phyloP scores from a whole-genome alignment of 208 protist species.

The Angomonas deanei region DNA sequence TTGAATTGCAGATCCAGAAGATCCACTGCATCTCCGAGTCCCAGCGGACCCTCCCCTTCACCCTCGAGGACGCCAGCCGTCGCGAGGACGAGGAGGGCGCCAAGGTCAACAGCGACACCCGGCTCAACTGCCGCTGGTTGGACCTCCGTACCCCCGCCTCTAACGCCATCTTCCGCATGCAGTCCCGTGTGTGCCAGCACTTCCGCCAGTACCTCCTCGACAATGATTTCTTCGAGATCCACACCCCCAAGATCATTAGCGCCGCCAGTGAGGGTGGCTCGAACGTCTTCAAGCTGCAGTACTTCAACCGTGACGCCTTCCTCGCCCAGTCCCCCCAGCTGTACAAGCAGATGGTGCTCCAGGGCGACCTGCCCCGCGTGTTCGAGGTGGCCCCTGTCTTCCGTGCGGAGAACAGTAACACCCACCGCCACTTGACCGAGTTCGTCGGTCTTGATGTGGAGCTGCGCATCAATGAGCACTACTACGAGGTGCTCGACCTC shows the following conservation, averaged over 20 bases:
- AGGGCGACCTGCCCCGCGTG: conserved; percentile 92
- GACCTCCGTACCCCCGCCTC: conserved; percentile 97
- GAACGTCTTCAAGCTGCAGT: conserved; percentile 92
- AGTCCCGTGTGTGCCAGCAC: conserved; percentile 90
- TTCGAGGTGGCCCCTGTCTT: conserved; percentile 98
- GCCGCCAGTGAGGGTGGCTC: conserved; percentile 95
- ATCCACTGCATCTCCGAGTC: conserved; percentile 85
- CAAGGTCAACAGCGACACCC: conserved; percentile 89
- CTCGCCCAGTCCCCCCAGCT: conserved; percentile 99
- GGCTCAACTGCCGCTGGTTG: conserved; percentile 96
- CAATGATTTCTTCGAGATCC: conserved; percentile 97
- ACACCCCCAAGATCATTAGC: conserved; percentile 99
- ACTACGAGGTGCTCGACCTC: conserved; percentile 98
- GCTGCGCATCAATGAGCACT: conserved; percentile 99
- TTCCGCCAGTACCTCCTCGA: conserved; percentile 95
- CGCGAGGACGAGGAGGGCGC: conserved; percentile 60
- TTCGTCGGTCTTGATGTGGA: conserved; percentile 99
- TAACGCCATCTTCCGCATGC: conserved; percentile 95
- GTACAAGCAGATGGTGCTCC: conserved; percentile 99
- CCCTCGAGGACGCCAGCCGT: conserved; percentile 88
- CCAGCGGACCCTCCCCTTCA: conserved; percentile 85
- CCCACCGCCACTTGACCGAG: conserved; percentile 99
- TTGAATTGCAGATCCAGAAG: conserved; percentile 77
- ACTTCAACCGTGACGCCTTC: conserved; percentile 92
- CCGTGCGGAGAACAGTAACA: conserved; percentile 99